Evolutionary conservation across 2,329 filamentous ascomycete genomes (phyloP).

Genomic region (Leptoxyphium fumago): DNA sequence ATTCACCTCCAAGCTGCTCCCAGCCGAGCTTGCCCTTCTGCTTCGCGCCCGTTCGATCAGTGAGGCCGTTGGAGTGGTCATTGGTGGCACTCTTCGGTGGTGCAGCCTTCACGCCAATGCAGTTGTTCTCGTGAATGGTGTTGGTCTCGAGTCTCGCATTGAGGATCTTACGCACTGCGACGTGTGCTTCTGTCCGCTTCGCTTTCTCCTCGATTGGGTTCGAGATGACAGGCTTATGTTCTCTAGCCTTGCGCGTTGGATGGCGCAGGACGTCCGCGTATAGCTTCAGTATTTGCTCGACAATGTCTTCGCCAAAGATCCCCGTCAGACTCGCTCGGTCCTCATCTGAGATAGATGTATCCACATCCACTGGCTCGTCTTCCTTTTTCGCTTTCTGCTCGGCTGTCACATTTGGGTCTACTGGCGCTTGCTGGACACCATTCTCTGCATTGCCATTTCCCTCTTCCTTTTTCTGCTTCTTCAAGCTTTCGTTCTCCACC

Average conservation of each 20-base stretch:
- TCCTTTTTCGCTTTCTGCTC: not conserved
- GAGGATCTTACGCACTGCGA: slow-evolving; percentile 63
- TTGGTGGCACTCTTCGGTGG: slow-evolving; percentile 15
- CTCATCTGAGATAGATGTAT: slow-evolving; percentile 14
- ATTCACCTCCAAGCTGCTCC: slow-evolving; percentile 59
- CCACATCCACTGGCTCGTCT: not conserved
- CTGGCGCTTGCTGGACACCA: not conserved
- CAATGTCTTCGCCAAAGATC: slow-evolving; percentile 38
- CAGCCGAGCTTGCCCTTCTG: slow-evolving; percentile 38
- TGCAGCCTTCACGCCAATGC: slow-evolving; percentile 44
- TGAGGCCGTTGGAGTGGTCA: slow-evolving; percentile 1
- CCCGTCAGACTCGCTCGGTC: slow-evolving; percentile 23
- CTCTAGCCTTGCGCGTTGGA: slow-evolving; percentile 40
- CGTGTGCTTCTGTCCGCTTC: slow-evolving; percentile 47
- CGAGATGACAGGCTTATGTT: slow-evolving; percentile 40
- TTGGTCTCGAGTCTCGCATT: slow-evolving; percentile 60
- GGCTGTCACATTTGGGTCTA: not conserved
- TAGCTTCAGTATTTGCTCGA: slow-evolving; percentile 38
- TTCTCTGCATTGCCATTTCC: not conserved
- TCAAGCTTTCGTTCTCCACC: slow-evolving; percentile 1
- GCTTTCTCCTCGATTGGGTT: slow-evolving; percentile 45
- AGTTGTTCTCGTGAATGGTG: slow-evolving; percentile 59
- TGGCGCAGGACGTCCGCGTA: slow-evolving; percentile 38
- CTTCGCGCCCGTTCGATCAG: slow-evolving; percentile 5
- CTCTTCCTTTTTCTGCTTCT: not conserved